Percentiles rank a stretch among this genome's conserved stretches.
Conservation (phyloP, 306 rosid species). For the Begonia peltatifolia region DNA sequence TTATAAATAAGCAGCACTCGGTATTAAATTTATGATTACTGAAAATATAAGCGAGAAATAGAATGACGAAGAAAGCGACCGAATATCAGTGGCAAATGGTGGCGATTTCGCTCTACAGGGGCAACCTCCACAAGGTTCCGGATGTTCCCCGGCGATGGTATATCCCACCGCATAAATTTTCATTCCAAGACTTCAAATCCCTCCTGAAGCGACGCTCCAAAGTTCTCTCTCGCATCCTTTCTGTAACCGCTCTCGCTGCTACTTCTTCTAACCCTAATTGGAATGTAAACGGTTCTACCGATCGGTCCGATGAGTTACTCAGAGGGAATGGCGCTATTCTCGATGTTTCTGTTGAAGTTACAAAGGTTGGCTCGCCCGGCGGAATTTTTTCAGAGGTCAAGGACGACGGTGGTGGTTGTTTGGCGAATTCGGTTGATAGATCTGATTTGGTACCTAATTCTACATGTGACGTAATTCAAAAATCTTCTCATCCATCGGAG, state of each 20-base stretch:
- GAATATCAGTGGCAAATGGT: conserved; percentile 28
- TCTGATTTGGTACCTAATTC: conserved; percentile 15
- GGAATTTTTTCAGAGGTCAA: conserved; percentile 28
- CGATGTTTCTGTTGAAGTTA: conserved; percentile 9
- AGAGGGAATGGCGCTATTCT: conserved; percentile 6
- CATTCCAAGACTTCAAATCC: conserved; percentile 55
- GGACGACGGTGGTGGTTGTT: conserved; percentile 15
- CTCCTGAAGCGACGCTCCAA: conserved; percentile 63
- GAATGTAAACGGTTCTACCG: conserved; percentile 19
- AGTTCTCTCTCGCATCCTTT: conserved; percentile 46
- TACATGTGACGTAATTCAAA: conserved; percentile 12
- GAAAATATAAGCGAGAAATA: too few species aligned
- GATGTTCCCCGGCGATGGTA: conserved; percentile 83
- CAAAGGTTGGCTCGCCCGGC: conserved; percentile 14
- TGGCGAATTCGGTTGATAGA: conserved; percentile 17
- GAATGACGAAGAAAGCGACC: too few species aligned
- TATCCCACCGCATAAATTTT: conserved; percentile 60
- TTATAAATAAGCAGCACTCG: too few species aligned
- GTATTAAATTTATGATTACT: too few species aligned
- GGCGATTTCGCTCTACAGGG: conserved; percentile 90
- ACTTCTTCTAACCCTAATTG: conserved; percentile 18
- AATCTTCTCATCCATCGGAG: conserved; percentile 19
- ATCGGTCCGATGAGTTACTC: conserved; percentile 9
- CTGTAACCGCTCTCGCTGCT: conserved; percentile 10
- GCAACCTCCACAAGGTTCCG: conserved; percentile 72